Conservation (phyloP, 164 flowering plant genomes). For the Aristolochia contorta region DNA sequence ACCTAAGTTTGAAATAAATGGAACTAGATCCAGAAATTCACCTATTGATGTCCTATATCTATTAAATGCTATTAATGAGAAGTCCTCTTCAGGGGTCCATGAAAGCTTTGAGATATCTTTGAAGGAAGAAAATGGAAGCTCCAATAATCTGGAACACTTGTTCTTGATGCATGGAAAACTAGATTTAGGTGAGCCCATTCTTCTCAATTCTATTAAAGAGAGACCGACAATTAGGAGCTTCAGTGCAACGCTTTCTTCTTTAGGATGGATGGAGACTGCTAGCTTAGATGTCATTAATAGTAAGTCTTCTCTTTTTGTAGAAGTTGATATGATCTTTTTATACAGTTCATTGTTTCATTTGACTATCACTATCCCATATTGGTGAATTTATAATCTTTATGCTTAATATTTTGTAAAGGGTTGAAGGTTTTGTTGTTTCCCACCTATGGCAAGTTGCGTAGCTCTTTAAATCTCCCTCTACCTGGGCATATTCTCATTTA, state of each 20-base stretch:
- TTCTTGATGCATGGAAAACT: conserved; percentile 32
- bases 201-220: conserved; percentile 30
- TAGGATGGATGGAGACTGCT: conserved; percentile 72
- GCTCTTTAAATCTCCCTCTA: conserved; percentile 49
- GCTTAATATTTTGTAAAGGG: conserved; percentile 33
- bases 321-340: not conserved
- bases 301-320: conserved; percentile 37
- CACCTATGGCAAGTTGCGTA: conserved; percentile 38
- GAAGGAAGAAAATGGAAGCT: conserved; percentile 17
- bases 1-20: conserved; percentile 13
- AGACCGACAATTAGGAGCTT: conserved; percentile 15
- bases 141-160: conserved; percentile 18
- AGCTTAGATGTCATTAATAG: conserved; percentile 60
- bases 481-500: conserved; percentile 87
- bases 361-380: not conserved
- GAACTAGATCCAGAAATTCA: conserved; percentile 18
- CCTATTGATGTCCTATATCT: conserved; percentile 41
- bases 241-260: conserved; percentile 37
- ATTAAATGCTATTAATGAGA: conserved; percentile 32
- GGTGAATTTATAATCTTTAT: not conserved
- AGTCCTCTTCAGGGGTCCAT: conserved; percentile 20
- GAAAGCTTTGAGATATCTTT: conserved; percentile 43
- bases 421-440: conserved; percentile 55
- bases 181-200: conserved; percentile 45
- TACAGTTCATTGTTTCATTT: not conserved